phyloP scores from a whole-genome alignment of 345 rosid species.

The Acer campestre region DNA sequence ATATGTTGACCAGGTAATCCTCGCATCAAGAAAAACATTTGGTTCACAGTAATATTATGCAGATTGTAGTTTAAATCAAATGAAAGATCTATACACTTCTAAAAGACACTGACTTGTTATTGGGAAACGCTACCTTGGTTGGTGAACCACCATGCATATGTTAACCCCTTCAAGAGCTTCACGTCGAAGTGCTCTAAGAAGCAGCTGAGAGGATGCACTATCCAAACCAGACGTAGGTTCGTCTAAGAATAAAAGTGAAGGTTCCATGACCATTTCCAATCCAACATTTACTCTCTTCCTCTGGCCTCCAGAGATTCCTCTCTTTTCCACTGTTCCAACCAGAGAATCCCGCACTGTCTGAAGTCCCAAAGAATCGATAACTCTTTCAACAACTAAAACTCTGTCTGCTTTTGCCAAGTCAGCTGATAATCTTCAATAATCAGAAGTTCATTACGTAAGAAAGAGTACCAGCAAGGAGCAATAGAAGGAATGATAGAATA shows the following conservation, averaged over 20 bases:
- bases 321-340: constrained; percentile 95
- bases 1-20: not conserved
- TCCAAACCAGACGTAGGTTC: constrained; percentile 99
- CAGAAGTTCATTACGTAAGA: constrained; percentile 14
- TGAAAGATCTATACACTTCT: not conserved
- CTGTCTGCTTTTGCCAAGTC: constrained; percentile 64
- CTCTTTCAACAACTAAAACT: constrained; percentile 91
- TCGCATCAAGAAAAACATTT: not conserved
- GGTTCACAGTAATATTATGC: not conserved
- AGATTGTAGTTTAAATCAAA: not conserved
- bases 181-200: constrained; percentile 85
- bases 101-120: not conserved
- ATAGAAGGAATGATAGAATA: constrained; percentile 6
- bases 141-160: constrained; percentile 95
- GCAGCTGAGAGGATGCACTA: constrained; percentile 91
- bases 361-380: constrained; percentile 84
- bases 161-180: constrained; percentile 96
- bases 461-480: constrained; percentile 4
- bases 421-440: constrained; percentile 60
- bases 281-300: constrained; percentile 96
- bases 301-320: constrained; percentile 98
- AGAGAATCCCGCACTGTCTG: constrained; percentile 75
- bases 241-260: constrained; percentile 89
- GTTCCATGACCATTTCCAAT: constrained; percentile 96
- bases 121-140: constrained; percentile 66